These are phyloP conservation scores for Tuber aestivum DNA, from an alignment of 495 filamentous ascomycete genomes.

Conservation along the genomic window DNA sequence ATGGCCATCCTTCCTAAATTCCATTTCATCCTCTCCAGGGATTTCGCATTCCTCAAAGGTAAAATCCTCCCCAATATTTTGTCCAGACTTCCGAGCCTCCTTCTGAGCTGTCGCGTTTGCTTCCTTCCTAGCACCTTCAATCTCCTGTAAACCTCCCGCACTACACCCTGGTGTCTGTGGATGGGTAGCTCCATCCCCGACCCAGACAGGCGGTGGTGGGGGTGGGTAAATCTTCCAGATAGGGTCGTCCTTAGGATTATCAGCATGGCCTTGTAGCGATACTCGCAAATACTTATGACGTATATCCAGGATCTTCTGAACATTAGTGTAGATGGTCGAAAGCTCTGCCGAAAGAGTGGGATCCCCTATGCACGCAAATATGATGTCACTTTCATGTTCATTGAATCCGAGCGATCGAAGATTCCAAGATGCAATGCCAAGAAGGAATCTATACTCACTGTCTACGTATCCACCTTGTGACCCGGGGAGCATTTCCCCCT, in stretches of 20 bases:
- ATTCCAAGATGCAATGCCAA: neutral
- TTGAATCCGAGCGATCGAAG: conserved; percentile 2
- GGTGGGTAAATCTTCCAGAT: conserved; percentile 85
- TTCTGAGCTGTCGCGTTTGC: conserved; percentile 25
- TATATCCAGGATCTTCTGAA: conserved; percentile 75
- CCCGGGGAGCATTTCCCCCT: conserved; percentile 21
- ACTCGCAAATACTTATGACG: conserved; percentile 80
- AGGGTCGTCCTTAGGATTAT: conserved; percentile 81
- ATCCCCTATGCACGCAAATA: conserved; percentile 47
- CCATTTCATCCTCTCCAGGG: conserved; percentile 62
- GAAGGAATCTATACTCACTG: conserved; percentile 16
- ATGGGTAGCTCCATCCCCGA: conserved; percentile 50
- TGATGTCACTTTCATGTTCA: conserved; percentile 30
- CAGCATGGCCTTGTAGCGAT: conserved; percentile 70
- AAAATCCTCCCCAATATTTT: conserved; percentile 89
- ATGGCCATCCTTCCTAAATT: conserved; percentile 68
- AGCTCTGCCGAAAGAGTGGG: conserved; percentile 74
- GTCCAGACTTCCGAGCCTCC: conserved; percentile 72
- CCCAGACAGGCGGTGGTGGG: conserved; percentile 85
- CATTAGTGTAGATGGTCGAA: conserved; percentile 74
- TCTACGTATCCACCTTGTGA: conserved; percentile 35
- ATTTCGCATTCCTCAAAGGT: conserved; percentile 70
- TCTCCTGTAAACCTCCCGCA: conserved; percentile 26
- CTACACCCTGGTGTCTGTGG: conserved; percentile 21
- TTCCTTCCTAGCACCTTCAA: conserved; percentile 11